Evolutionary conservation across 75 land plant species (phyloP), one percentile per base, ranked within the genome.

Genomic region (Adiantum capillusveneris): DNA sequence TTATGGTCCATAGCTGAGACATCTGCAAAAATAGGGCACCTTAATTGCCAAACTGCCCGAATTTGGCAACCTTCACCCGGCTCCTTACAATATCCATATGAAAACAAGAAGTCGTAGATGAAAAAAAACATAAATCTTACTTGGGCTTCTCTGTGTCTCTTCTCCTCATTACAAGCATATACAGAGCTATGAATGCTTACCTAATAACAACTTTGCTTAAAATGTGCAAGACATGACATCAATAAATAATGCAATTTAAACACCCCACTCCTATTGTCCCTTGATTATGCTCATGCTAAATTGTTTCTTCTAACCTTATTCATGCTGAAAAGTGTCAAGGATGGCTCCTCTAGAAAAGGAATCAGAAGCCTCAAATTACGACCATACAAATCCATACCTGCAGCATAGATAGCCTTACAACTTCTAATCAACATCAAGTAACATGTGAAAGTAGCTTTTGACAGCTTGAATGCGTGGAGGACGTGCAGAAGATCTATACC

Each of bases 311-410:
- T 57, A 27, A 91, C 97, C 92, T 87, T 78, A 53, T 84, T 68
- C 44, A 91, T 84, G 26, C 64, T 58, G 58, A 72, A 58, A 45
- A 91, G 79, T 37, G 29, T 56, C 27, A 87, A 68, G 42, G 80
- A 77, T 48, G 97, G 86, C 27, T 62, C 25, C 31, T 82, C 92
- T 58, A 87, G 74, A 71, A 91, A 91, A 30, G 97, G 97, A 11
- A 87, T 86, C 56, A 91, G 79, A 71, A 91, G 77, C 61, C 72
- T 76, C 64, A 91, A 64, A 61, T 91, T 91, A 29, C 75, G 83
- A 29, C 73, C 43, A 60, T 90, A 90, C 66, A 74, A 73, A 16
- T 79, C 91, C 44, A 46, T 81, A 44, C 96, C 96, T 90, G 73
- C 37, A 34, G 37, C 7, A 34, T 34, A 34, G 37, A 34, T 34